Percentiles rank a stretch among this genome's conserved stretches.
These are phyloP conservation scores for Pleurostoma richardsiae DNA, from an alignment of 2,329 filamentous ascomycete genomes.

Conservation along the genomic window DNA sequence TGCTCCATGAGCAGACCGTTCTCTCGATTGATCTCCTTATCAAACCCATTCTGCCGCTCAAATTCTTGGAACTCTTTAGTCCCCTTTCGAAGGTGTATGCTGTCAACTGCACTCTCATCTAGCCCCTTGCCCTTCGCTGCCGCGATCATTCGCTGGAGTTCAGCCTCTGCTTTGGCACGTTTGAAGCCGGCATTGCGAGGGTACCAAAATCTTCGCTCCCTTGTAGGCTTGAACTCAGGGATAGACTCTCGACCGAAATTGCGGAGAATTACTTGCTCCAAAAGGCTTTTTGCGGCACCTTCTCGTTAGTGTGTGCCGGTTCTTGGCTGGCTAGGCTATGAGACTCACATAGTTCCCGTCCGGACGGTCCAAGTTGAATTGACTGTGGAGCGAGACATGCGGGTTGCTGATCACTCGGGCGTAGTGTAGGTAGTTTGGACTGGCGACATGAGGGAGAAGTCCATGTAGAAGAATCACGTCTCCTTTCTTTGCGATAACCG, in stretches of 20 bases:
- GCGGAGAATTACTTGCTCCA: conserved; percentile 5
- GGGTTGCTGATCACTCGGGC: conserved; percentile 5
- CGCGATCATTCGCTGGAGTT: conserved; percentile 4
- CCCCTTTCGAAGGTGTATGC: conserved; percentile 1
- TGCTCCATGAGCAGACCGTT: background rate
- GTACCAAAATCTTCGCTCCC: conserved; percentile 4
- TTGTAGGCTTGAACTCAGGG: conserved; percentile 4
- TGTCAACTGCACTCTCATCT: conserved; percentile 5
- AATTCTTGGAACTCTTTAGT: background rate
- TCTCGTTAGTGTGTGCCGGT: no score
- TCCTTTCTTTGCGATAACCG: conserved; percentile 5
- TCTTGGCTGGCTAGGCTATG: background rate
- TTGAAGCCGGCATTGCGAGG: conserved; percentile 7
- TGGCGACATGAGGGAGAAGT: conserved; percentile 4
- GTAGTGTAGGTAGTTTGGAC: conserved; percentile 6
- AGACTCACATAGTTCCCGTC: conserved; percentile 5
- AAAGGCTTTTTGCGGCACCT: background rate
- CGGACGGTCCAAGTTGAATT: conserved; percentile 1
- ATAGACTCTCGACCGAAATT: conserved; percentile 3
- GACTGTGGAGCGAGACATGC: conserved; percentile 5
- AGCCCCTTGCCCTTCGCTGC: conserved; percentile 3
- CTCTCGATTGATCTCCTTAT: background rate
- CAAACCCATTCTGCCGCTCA: background rate
- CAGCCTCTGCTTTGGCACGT: conserved; percentile 3
- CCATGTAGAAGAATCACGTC: conserved; percentile 6